Conservation (phyloP, 2,329 filamentous ascomycete genomes). For the Kalmusia sp. region DNA sequence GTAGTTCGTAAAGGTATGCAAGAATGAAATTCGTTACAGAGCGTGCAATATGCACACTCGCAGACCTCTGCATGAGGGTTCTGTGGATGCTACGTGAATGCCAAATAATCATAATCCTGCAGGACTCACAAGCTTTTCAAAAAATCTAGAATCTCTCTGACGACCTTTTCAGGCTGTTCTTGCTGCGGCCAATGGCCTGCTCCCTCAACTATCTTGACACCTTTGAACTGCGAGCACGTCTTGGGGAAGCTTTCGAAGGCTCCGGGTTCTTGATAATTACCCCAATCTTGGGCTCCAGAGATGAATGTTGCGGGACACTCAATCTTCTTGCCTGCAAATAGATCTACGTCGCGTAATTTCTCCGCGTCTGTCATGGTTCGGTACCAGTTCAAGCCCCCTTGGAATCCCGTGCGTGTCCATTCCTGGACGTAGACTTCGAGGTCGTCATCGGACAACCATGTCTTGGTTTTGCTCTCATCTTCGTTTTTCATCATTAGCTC, state of each 20-base stretch:
- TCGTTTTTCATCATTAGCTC: slow-evolving; percentile 62
- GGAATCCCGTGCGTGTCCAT: slow-evolving; percentile 68
- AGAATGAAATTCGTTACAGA: too few relatives aligned
- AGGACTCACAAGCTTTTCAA: slow-evolving; percentile 21
- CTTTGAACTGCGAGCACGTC: slow-evolving; percentile 62
- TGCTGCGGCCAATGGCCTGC: slow-evolving; percentile 77
- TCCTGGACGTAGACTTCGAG: slow-evolving; percentile 67
- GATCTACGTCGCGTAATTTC: slow-evolving; percentile 59
- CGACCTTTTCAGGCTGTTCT: slow-evolving; percentile 65
- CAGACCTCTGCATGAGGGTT: too few relatives aligned
- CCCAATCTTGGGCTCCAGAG: slow-evolving; percentile 70
- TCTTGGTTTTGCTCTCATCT: slow-evolving; percentile 52
- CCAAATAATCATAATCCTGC: too few relatives aligned
- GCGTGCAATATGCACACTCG: too few relatives aligned
- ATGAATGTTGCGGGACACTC: slow-evolving; percentile 68
- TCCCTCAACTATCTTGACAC: slow-evolving; percentile 61
- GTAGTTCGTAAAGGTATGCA: too few relatives aligned
- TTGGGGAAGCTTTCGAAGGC: slow-evolving; percentile 64
- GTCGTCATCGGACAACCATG: slow-evolving; percentile 66
- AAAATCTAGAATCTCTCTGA: slow-evolving; percentile 56
- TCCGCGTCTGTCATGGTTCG: slow-evolving; percentile 62
- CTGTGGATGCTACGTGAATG: too few relatives aligned
- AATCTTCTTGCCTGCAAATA: slow-evolving; percentile 67
- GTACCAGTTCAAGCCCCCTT: slow-evolving; percentile 73
- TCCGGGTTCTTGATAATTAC: slow-evolving; percentile 71